Evolutionary conservation across 306 rosid genomes (phyloP), one percentile per base, ranked within the genome.

Genomic region (Alnus glutinosa): DNA sequence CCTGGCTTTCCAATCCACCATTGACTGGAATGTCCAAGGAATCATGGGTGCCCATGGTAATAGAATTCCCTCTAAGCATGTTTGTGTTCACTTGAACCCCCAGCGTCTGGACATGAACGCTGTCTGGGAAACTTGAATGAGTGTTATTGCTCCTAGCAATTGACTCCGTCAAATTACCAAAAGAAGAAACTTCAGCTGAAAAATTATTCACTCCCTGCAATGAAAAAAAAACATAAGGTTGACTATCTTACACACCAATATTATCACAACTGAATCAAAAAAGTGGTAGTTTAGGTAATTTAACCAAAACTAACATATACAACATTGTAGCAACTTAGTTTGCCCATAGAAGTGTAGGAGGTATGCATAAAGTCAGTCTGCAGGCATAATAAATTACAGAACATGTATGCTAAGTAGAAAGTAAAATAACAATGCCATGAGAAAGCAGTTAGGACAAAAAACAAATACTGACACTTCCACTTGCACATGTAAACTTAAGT

Each of bases 1-100:
- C 94, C 92, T 91, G 97, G 77, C 91, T 89, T 71, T 85, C 90
- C 90, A 95, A 85, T 79, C 86, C 83, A 30, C 75, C 87, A 82
- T 81, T 79, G 70, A 75, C 86, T 83, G 77, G 75, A 75, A 71
- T 74, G 57, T 83, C 78, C 75, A 39, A 49, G 55, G 89, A 85
- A 78, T 73, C 79, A 76, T 59, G 80, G 75, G 83, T 78, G 67
- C 66, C 73, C 62, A 51, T 69, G 67, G 88, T 70, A 58, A 76
- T 71, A 70, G 78, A 78, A 79, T 83, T 62, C 68, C 48, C 84
- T 74, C 63, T 80, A 87, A 76, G 83, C 55, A 62, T 80, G 77
- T 86, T 79, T 82, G 81, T 81, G 82, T 86, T 83, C 73, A 68
- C 61, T 77, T 84, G 94, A 85, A 77, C 78, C 39, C 34, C 80